Evolutionary conservation across 2,329 filamentous ascomycete genomes (phyloP), one percentile per base, ranked within the genome.

Genomic region (Salinomyces thailandicus): DNA sequence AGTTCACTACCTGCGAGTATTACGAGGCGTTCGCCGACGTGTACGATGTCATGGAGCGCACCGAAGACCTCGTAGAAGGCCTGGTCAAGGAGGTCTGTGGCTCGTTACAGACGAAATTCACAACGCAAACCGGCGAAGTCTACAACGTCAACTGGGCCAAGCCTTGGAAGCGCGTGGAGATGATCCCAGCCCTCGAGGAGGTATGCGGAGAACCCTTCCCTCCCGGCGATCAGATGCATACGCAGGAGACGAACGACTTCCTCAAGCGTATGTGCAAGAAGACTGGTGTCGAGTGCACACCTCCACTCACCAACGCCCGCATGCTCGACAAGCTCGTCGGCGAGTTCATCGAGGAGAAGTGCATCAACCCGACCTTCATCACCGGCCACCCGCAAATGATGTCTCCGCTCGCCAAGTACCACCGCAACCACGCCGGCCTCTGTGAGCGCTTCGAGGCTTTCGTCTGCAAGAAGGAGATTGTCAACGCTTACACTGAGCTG

Each of bases 391-490:
- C 64, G 8, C 61, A 63, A 42, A 81, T 86, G 73, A 93, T 96
- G 89, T 91, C 84, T 12, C 91, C 91, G 6, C 72, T 98, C 13
- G 91, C 91, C 69, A 98, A 98, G 73, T 87, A 87, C 62, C 85
- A 95, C 64, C 83, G 91, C 48, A 66, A 71, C 31, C 75, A 77
- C 45, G 73, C 80, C 36, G 91, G 89, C 53, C 75, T 98, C 20
- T 95, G 86, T 61, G 91, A 98, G 70, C 83, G 91, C 37, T 96
- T 96, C 62, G 91, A 98, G 66, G 87, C 85, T 8, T 98, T 98
- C 50, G 91, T 95, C 31, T 86, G 81, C 71, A 93, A 86, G 73
- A 93, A 91, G 75, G 89, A 96, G 61, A 95, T 96, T 50, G 81
- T 81, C 55, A 96, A 98, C 58, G 87, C 87, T 5, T 93, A 95